A percentile compares a stretch with the other conserved stretches of the same genome.
phyloP scores from a whole-genome alignment of 2,329 filamentous ascomycete genomes.

The Paramyrothecium roridum region DNA sequence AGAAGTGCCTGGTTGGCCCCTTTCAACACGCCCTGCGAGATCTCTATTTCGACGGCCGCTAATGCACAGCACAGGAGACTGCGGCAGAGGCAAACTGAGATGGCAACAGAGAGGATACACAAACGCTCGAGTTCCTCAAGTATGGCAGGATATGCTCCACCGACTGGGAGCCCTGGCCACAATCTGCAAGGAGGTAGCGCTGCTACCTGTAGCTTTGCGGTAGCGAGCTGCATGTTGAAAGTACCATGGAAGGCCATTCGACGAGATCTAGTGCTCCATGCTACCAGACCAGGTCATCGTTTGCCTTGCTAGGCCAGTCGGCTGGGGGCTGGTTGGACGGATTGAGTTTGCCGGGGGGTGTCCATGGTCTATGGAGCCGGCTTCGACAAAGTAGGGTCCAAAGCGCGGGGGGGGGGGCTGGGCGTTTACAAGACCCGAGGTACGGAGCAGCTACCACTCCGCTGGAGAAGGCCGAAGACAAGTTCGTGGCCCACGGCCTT shows the following conservation, averaged over 20 bases:
- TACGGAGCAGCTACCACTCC: neutral
- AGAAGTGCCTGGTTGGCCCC: conserved; percentile 23
- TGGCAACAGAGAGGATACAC: conserved; percentile 10
- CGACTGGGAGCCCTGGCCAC: conserved; percentile 1
- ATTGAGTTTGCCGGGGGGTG: neutral
- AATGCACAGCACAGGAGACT: conserved; percentile 24
- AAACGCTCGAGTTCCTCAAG: conserved; percentile 7
- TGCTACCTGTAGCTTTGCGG: neutral
- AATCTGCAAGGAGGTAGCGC: conserved; percentile 5
- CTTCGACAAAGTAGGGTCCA: neutral
- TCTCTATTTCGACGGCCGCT: conserved; percentile 28
- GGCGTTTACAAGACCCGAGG: neutral
- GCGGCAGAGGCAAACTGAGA: conserved; percentile 10
- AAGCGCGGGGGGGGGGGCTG: neutral
- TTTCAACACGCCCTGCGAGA: conserved; percentile 24
- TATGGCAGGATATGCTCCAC: neutral
- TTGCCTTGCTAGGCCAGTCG: neutral
- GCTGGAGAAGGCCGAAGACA: too few relatives aligned
- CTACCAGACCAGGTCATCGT: neutral
- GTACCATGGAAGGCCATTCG: neutral
- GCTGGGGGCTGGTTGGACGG: neutral
- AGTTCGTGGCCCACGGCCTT: too few relatives aligned
- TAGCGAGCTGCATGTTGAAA: neutral
- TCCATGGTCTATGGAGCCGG: neutral
- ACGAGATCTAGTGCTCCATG: neutral